Percentiles rank a stretch among this genome's conserved stretches.
Evolutionary conservation across 139 green algal species (phyloP).

Genomic region (Tetradesmus lagerheimii): DNA sequence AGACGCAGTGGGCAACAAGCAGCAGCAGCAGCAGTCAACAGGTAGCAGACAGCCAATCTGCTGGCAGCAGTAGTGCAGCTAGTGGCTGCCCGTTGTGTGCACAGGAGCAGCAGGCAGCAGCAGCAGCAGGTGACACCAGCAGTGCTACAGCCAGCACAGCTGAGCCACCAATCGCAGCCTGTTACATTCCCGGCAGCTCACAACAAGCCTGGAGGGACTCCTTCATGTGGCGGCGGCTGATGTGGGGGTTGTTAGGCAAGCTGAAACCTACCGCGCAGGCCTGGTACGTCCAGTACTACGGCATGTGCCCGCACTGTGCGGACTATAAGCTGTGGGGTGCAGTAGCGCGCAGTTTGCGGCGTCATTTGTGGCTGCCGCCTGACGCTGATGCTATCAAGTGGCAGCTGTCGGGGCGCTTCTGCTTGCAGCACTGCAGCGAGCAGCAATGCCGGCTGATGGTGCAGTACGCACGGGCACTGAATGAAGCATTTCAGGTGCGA

Average conservation of each 20-base stretch:
- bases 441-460: background rate
- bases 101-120: background rate
- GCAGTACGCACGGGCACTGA: background rate
- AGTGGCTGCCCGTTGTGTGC: background rate
- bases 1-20: background rate
- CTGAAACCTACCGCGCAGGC: background rate
- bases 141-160: background rate
- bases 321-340: background rate
- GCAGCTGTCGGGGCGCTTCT: background rate
- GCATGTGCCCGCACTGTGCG: background rate
- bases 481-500: background rate
- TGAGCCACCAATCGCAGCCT: no score
- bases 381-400: background rate
- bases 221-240: conserved; percentile 22
- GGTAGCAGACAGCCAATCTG: background rate
- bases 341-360: background rate
- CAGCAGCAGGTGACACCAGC: background rate
- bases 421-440: background rate
- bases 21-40: background rate
- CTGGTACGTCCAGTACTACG: background rate
- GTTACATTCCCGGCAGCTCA: no score
- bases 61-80: background rate
- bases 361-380: background rate
- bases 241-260: conserved; percentile 19
- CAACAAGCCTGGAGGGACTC: background rate